These are phyloP conservation scores for Solanum paucissectum DNA, from an alignment of 257 asterid genomes.

Conservation along the genomic window DNA sequence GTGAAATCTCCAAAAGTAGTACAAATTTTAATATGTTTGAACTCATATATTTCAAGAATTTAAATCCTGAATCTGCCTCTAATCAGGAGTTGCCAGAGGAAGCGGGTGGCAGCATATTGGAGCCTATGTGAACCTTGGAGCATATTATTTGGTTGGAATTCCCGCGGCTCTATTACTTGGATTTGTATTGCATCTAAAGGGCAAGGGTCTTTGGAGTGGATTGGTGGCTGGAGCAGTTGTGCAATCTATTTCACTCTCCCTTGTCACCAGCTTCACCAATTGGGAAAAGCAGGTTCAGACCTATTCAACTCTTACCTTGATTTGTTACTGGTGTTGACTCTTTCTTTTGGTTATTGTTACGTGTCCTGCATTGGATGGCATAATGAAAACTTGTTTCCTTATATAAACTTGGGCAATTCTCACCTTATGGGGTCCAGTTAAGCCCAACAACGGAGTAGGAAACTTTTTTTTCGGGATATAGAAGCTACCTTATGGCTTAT, in stretches of 20 bases:
- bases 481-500: background rate
- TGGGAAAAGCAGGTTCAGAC: constrained; percentile 62
- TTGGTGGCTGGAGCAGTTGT: constrained; percentile 50
- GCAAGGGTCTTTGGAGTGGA: constrained; percentile 47
- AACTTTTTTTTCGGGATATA: background rate
- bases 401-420: background rate
- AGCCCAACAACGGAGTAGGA: background rate
- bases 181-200: too few species aligned
- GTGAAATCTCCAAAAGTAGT: background rate
- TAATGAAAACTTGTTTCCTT: background rate
- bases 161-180: too few species aligned
- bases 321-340: background rate
- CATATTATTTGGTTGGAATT: too few species aligned
- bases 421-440: background rate
- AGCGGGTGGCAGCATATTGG: constrained; percentile 89
- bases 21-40: background rate
- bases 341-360: background rate
- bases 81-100: constrained; percentile 63
- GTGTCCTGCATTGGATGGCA: background rate
- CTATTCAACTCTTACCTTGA: background rate
- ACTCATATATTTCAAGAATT: background rate
- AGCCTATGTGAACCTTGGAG: constrained; percentile 22
- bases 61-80: background rate
- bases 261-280: constrained; percentile 45
- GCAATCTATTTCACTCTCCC: constrained; percentile 34